A percentile compares a stretch with the other conserved stretches of the same genome.
These are phyloP conservation scores for Graphiopsis chlorocephala DNA, from an alignment of 2,329 filamentous ascomycete species.

Conservation along the genomic window DNA sequence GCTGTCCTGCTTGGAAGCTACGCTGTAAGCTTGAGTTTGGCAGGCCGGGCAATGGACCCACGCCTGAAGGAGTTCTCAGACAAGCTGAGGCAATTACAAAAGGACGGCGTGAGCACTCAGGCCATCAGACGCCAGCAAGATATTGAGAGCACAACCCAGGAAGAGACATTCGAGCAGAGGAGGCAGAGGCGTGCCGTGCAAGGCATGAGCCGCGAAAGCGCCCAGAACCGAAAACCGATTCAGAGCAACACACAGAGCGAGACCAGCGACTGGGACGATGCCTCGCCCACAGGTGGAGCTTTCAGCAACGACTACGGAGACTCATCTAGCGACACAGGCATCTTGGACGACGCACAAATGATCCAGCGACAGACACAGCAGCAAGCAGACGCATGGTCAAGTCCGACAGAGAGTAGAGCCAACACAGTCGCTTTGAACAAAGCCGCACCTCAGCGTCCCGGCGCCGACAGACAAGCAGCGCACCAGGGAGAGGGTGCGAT, in stretches of 20 bases:
- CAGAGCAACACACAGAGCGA: slow-evolving; percentile 1
- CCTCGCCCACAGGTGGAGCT: slow-evolving; percentile 39
- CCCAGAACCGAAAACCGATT: slow-evolving; percentile 2
- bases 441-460: slow-evolving; percentile 7
- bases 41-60: slow-evolving; percentile 39
- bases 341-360: slow-evolving; percentile 33
- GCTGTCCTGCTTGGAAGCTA: slow-evolving; percentile 32
- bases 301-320: slow-evolving; percentile 31
- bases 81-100: slow-evolving; percentile 34
- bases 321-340: slow-evolving; percentile 25
- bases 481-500: slow-evolving; percentile 6
- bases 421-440: slow-evolving; percentile 1
- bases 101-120: slow-evolving; percentile 23
- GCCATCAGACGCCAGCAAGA: slow-evolving; percentile 16
- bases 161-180: slow-evolving; percentile 32
- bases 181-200: slow-evolving; percentile 29
- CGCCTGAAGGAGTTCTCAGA: slow-evolving; percentile 39
- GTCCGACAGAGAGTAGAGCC: background rate
- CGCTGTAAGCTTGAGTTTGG: slow-evolving; percentile 35
- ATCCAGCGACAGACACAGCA: slow-evolving; percentile 20
- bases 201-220: slow-evolving; percentile 8
- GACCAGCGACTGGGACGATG: slow-evolving; percentile 35
- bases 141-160: slow-evolving; percentile 22
- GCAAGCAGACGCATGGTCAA: slow-evolving; percentile 16
- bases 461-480: background rate